Percentiles rank a stretch among this genome's conserved stretches.
Evolutionary conservation across 148 eudicot species (phyloP).

Genomic region (Rhododendron vialii): DNA sequence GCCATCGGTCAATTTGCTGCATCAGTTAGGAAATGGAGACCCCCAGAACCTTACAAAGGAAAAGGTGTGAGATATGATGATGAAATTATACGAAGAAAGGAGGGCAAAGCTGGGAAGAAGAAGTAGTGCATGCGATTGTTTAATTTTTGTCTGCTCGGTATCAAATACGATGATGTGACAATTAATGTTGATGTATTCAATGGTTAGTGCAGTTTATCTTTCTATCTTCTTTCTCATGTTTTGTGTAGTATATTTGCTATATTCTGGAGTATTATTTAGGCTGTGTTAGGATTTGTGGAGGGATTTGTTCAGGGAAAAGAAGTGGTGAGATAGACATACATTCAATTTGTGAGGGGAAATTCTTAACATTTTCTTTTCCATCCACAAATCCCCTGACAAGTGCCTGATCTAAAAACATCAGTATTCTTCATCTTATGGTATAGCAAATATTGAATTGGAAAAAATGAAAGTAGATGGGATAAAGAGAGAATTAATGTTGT

Average conservation of each 20-base stretch:
- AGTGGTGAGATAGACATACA: neutral
- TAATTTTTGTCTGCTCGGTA: neutral
- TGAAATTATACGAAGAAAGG: conserved; percentile 78
- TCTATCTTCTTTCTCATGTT: neutral
- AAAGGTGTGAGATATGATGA: conserved; percentile 88
- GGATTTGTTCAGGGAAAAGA: neutral
- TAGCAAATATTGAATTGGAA: neutral
- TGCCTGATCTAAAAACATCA: neutral
- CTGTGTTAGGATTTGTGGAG: neutral
- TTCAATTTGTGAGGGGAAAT: neutral
- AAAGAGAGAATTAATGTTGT: neutral
- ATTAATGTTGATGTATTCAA: neutral
- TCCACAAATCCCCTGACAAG: neutral
- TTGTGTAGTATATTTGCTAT: neutral
- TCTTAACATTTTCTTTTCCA: neutral
- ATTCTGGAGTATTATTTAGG: neutral
- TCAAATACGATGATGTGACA: neutral
- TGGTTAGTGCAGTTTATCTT: neutral
- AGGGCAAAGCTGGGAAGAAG: conserved; percentile 98
- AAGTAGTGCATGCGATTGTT: conserved; percentile 29
- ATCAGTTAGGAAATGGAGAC: conserved; percentile 83
- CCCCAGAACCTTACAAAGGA: conserved; percentile 98
- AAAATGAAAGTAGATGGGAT: neutral
- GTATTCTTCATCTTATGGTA: neutral
- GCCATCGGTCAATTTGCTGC: conserved; percentile 89